Evolutionary conservation across 2,329 filamentous ascomycete species (phyloP), one percentile per base, ranked within the genome.

Genomic region (Pseudonectria buxi): DNA sequence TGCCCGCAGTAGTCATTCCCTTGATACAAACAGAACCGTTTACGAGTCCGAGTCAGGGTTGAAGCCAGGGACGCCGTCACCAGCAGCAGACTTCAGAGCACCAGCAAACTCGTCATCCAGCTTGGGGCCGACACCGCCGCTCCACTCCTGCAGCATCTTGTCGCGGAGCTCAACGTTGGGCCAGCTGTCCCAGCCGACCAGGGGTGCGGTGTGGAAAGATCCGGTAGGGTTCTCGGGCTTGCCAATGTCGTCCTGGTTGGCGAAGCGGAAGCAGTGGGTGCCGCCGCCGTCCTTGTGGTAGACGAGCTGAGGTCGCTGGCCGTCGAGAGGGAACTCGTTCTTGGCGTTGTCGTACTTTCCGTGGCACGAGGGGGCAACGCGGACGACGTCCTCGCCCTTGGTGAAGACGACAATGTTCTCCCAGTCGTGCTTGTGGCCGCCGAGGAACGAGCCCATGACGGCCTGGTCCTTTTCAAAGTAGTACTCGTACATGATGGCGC

Each of bases 401-500:
- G 49, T 26, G 38, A 59, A 64, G 11, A 67, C 51, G 1, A 66
- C 53, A 7, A 55, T 48, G 40, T 57, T 59, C 45, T 67, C 64
- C 63, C 63, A 67, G 40, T 67, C 64, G 41, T 66, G 60, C 1
- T 57, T 53, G 31, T 67, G 64, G 16, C 61, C 61, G 3, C 63
- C 55, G 0, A 40, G 36, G 10, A 54, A 52, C 24, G 46, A 44
- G 0, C 58, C 62, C 1, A 38, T 29, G 2, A 49, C 59, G 1
- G 63, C 57, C 36, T 61, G 54, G 30, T 69, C 67, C 45, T 70
- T 69, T 31, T 68, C 66, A 35, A 63, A 59, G 45, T 67, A 69
- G 54, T 62, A 62, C 33, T 54, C 52, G 30, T 45, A 54, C 55
- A 60, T 58, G 24, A 50, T 35, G n/a, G 54, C 56, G 18, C 57